Base-by-base conservation (phyloP, 1,284 basidiomycete species). In the Schizophyllum amplum region DNA sequence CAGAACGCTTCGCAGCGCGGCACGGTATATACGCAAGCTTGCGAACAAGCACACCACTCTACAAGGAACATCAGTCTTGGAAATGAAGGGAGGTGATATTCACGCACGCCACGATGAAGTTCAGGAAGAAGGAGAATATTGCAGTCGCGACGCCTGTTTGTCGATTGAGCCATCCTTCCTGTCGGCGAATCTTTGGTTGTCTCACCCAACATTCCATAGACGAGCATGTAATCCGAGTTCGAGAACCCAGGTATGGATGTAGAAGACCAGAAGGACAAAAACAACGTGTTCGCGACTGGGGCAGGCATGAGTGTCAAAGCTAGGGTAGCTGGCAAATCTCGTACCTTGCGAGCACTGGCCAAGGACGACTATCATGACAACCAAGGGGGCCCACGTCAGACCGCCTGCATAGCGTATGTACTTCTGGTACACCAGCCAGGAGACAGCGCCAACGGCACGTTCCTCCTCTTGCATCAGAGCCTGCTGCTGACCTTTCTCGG, bases 161-260 rank as follows among this genome's bases (percentile, higher is more conserved):
- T n/a, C n/a, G n/a, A n/a, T n/a, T n/a, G n/a, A n/a, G n/a, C n/a
- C n/a, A n/a, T n/a, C n/a, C n/a, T n/a, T n/a, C n/a, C n/a, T n/a
- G n/a, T n/a, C n/a, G 13, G 27, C 13, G 6, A 5, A 33, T 6
- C 5, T 6, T 13, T 33, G 13, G 27, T 33, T 6, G 13, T 6
- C 27, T 6, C 27, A 33, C 75, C 86, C 13, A 89, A 72, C 9
- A 73, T 78, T 3, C 81, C 82, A 63, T 88, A 90, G n/a, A 86
- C 76, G 3, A 72, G 85, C 77, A 88, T 87, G 66, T 87, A 88
- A 54, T 84, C 72, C 1, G 76, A 79, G 62, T 83, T 75, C 2
- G 49, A 66, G 65, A 85, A 84, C 1, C 78, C 75, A n/a, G 64
- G 64, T 21, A 79, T 71, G 22, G 68, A 73, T n/a, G 64, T 56